Base-by-base conservation (phyloP, 768 basidiomycete genomes). In the Trichaptum fuscoviolaceum region DNA sequence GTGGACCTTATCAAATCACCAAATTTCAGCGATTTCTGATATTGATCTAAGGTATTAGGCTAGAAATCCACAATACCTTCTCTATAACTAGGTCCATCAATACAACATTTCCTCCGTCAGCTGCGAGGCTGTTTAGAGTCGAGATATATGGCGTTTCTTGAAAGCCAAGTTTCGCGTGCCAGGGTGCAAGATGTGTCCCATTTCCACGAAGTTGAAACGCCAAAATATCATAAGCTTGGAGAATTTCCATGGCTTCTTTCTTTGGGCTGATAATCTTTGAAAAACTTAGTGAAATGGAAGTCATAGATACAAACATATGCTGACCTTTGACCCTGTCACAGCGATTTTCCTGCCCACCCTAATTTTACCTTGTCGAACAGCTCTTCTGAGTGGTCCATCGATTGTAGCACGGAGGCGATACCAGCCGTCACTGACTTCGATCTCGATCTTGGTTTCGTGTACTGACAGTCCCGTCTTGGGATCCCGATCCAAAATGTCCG, bases 381-480 rank as follows among this genome's bases (percentile, higher is more conserved):
- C 96, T 58, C 90, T 83, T 1, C 82, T 82, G 24, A 99, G 80
- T 2, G 91, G 84, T 23, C 78, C 77, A 75, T 99, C 97, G 15
- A 93, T 81, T 60, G 82, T 82, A 0, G 94, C 92, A 17, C 87
- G 85, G 7, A 99, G 80, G 30, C 88, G 80, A 72, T 99, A 99
- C 97, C 97, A 99, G 17, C 97, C 97, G 73, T 99, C 97, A 0
- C 95, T 95, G n/a, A 99, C 78, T 76, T 98, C 97, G 7, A 99
- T 76, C 69, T 88, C 85, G 0, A 89, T 52, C 42, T 20, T 52
- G 42, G 12, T 12, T 52, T 52, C 20, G 3, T 4, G 15, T 15
- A 12, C 42, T 5, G 42, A 12, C 15, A 5, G 12, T 52, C 42
- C 42, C 42, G 42, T 4, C 42, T 20, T 52, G 3, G 10, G 20